These are phyloP conservation scores for Candida adriatica DNA, from an alignment of 805 yeast genomes.

Conservation along the genomic window DNA sequence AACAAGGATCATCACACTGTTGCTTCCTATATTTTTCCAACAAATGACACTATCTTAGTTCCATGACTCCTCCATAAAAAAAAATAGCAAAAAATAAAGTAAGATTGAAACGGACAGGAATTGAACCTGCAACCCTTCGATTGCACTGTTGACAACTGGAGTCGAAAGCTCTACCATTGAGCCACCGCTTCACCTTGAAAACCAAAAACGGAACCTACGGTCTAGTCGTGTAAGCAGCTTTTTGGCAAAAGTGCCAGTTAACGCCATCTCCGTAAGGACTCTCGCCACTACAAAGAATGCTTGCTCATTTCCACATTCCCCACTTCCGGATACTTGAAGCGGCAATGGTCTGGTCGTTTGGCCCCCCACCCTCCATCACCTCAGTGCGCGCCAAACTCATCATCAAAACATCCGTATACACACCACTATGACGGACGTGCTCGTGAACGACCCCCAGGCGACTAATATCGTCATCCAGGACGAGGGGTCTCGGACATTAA, in stretches of 20 bases:
- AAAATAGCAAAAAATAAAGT: conserved; percentile 22
- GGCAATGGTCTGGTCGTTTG: no score
- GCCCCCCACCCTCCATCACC: no score
- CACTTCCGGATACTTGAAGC: no score
- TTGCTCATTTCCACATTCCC: no score
- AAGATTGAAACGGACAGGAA: conserved; percentile 72
- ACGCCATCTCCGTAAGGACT: no score
- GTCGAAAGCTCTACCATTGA: conserved; percentile 77
- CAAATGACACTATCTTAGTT: no score
- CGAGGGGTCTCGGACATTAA: conserved; percentile 21
- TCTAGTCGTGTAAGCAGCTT: not conserved
- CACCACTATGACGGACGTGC: conserved; percentile 2
- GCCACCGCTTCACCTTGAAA: conserved; percentile 55
- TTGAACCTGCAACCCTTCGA: conserved; percentile 85
- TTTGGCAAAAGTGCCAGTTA: no score
- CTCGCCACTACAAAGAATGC: no score
- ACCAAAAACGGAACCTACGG: not conserved
- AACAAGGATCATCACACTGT: no score
- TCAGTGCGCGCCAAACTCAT: not conserved
- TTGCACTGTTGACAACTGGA: conserved; percentile 45
- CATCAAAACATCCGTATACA: not conserved
- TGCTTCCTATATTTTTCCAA: no score
- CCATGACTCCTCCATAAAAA: conserved; percentile 1
- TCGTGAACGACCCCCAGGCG: conserved; percentile 3
- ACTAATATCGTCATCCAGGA: conserved; percentile 20